Percentiles rank a stretch among this genome's conserved stretches.
Evolutionary conservation across 495 filamentous ascomycete species (phyloP).

Genomic region (Xanthoparmelia taractica): DNA sequence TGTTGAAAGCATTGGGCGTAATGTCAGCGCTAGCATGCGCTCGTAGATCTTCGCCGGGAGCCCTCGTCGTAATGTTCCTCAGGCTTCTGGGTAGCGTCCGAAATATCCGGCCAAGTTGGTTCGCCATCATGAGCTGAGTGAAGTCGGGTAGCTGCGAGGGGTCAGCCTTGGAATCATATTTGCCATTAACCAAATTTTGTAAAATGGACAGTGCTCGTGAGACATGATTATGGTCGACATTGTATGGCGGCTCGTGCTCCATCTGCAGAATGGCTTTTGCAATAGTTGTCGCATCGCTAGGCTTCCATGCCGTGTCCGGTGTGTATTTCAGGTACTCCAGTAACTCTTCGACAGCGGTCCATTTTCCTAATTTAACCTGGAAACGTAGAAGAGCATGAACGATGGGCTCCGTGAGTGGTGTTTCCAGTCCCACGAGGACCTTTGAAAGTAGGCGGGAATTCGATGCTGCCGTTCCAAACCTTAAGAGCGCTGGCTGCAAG

Average conservation of each 20-base stretch:
- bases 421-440: conserved; percentile 34
- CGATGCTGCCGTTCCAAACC: conserved; percentile 48
- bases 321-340: conserved; percentile 38
- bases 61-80: conserved; percentile 18
- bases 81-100: conserved; percentile 16
- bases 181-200: conserved; percentile 15
- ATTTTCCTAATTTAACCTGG: conserved; percentile 41
- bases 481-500: conserved; percentile 49
- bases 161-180: conserved; percentile 30
- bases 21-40: conserved; percentile 22
- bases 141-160: conserved; percentile 21
- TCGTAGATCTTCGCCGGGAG: conserved; percentile 13
- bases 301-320: conserved; percentile 40
- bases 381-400: conserved; percentile 45
- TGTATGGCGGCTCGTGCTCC: conserved; percentile 22
- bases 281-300: conserved; percentile 39
- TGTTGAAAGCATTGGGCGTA: conserved; percentile 39
- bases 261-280: conserved; percentile 38
- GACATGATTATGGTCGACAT: conserved; percentile 15
- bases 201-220: conserved; percentile 25
- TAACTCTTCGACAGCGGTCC: conserved; percentile 41
- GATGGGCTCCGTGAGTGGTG: conserved; percentile 39
- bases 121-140: conserved; percentile 28
- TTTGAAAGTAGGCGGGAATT: conserved; percentile 41
- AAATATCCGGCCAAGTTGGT: conserved; percentile 23